Conservation (phyloP, 306 rosid genomes). For the Citrullus mucosospermus region DNA sequence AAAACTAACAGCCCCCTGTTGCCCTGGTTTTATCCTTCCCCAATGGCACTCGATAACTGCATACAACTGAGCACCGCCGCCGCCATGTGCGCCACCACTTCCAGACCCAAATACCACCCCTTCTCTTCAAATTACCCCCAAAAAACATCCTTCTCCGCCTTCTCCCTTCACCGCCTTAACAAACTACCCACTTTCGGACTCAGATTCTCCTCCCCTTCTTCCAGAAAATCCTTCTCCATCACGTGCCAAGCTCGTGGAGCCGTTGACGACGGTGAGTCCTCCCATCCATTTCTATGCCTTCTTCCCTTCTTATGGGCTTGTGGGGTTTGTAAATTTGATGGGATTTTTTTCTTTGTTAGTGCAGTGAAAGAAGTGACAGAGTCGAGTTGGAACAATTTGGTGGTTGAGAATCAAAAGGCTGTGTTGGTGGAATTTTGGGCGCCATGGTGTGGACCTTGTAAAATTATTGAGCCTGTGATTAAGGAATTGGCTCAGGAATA, state of each 20-base stretch:
- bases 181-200: neutral
- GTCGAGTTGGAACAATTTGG: constrained; percentile 59
- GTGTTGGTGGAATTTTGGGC: constrained; percentile 97
- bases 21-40: neutral
- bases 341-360: neutral
- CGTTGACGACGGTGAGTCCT: neutral
- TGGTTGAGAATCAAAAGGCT: constrained; percentile 48
- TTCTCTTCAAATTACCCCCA: neutral
- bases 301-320: neutral
- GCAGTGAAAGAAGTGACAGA: constrained; percentile 74
- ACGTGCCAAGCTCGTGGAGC: neutral
- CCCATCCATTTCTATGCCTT: neutral
- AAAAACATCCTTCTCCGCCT: neutral
- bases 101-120: neutral
- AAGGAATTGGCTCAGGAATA: constrained; percentile 74
- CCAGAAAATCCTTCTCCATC: neutral
- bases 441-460: constrained; percentile 94
- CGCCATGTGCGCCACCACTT: constrained; percentile 1
- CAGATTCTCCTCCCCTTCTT: neutral
- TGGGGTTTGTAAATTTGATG: neutral
- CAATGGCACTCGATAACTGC: constrained; percentile 2
- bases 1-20: neutral
- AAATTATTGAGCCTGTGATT: constrained; percentile 70
- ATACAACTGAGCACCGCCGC: neutral
- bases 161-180: neutral